phyloP scores from a whole-genome alignment of 495 filamentous ascomycete species.

The Daldinia bambusicola region DNA sequence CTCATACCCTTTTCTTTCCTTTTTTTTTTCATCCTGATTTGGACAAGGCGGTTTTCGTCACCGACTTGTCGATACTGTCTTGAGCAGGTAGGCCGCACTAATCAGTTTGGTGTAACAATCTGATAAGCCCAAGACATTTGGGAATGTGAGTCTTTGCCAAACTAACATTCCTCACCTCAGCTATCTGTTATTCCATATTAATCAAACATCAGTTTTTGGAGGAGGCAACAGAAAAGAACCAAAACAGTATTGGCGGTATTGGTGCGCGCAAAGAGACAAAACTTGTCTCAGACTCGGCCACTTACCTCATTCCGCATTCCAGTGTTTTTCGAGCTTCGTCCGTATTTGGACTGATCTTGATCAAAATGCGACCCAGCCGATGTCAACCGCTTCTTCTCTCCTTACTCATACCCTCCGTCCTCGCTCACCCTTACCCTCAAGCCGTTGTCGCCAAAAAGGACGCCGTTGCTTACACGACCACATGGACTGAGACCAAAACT shows the following conservation, averaged over 20 bases:
- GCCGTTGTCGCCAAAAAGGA: conserved; percentile 49
- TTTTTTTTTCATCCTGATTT: neutral
- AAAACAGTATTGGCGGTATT: conserved; percentile 14
- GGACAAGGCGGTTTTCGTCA: conserved; percentile 13
- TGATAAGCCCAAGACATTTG: conserved; percentile 30
- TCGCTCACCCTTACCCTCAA: conserved; percentile 55
- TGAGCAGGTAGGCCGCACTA: conserved; percentile 14
- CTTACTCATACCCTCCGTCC: conserved; percentile 50
- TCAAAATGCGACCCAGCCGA: conserved; percentile 44
- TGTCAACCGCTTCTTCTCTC: conserved; percentile 33
- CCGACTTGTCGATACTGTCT: conserved; percentile 22
- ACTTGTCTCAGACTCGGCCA: conserved; percentile 32
- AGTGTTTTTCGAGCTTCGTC: conserved; percentile 22
- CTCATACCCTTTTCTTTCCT: conserved; percentile 3
- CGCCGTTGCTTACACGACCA: conserved; percentile 71
- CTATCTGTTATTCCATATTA: conserved; percentile 13
- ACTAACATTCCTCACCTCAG: conserved; percentile 23
- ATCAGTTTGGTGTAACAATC: conserved; percentile 26
- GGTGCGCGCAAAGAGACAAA: conserved; percentile 15
- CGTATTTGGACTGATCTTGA: conserved; percentile 27
- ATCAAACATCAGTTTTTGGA: conserved; percentile 27
- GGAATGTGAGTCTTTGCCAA: conserved; percentile 27
- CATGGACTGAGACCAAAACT: conserved; percentile 75
- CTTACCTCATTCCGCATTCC: conserved; percentile 37
- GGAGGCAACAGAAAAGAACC: conserved; percentile 27